Evolutionary conservation across 1,284 basidiomycete genomes (phyloP).

Genomic region (Apiotrichum montevideense): DNA sequence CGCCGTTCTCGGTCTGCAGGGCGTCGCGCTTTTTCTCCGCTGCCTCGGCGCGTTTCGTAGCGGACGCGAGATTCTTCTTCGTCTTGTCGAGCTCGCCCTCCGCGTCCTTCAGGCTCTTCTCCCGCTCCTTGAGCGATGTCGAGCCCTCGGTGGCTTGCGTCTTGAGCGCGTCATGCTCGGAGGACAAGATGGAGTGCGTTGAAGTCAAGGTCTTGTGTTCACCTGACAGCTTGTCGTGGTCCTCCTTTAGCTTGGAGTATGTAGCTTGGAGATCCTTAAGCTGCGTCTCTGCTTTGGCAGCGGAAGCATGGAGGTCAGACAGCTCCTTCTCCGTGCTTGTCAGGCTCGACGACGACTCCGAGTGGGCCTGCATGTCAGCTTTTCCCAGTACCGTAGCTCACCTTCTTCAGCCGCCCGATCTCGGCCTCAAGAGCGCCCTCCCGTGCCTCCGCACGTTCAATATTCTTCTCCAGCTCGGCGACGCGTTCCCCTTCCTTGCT

Average conservation of each 20-base stretch:
- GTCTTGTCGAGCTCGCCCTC: slow-evolving; percentile 19
- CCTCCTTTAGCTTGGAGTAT: slow-evolving; percentile 14
- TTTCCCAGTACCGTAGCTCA: slow-evolving; percentile 15
- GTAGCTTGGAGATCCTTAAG: slow-evolving; percentile 17
- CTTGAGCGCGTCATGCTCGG: slow-evolving; percentile 18
- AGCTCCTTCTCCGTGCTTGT: slow-evolving; percentile 5
- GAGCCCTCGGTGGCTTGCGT: slow-evolving; percentile 13
- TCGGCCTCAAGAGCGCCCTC: slow-evolving; percentile 44
- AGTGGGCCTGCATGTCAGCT: slow-evolving; percentile 22
- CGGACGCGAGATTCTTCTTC: slow-evolving; percentile 20
- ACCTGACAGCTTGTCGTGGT: slow-evolving; percentile 14
- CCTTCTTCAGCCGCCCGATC: slow-evolving; percentile 40
- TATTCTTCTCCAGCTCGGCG: slow-evolving; percentile 30
- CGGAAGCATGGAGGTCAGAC: not conserved
- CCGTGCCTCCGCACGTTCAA: slow-evolving; percentile 40
- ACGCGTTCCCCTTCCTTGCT: slow-evolving; percentile 18
- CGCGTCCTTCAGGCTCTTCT: slow-evolving; percentile 9
- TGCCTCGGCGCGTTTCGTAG: slow-evolving; percentile 36
- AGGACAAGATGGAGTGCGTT: slow-evolving; percentile 14
- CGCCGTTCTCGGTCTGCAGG: slow-evolving; percentile 43
- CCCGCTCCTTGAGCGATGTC: slow-evolving; percentile 14
- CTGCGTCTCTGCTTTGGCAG: not conserved
- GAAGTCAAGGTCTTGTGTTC: slow-evolving; percentile 17
- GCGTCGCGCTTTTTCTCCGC: slow-evolving; percentile 37
- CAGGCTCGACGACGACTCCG: slow-evolving; percentile 19